Percentiles rank a stretch among this genome's conserved stretches.
Conservation (phyloP, 2,329 filamentous ascomycete genomes). For the Penicillium brevicompactum region DNA sequence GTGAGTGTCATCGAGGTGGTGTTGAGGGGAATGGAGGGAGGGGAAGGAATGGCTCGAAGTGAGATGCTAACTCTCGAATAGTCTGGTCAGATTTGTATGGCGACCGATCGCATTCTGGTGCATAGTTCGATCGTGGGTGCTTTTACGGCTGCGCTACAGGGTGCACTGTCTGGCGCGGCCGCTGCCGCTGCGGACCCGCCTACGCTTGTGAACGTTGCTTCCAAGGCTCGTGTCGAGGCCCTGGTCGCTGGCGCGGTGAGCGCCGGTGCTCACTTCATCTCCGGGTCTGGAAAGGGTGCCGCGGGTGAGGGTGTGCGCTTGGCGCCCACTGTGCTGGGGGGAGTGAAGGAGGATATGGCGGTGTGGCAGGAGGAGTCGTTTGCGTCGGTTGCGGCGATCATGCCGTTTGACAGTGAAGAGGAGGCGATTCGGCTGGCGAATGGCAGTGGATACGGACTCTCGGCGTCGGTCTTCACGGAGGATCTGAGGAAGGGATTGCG, state of each 20-base stretch:
- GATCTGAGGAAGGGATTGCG: conserved; percentile 61
- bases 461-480: conserved; percentile 70
- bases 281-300: conserved; percentile 21
- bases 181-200: conserved; percentile 32
- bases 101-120: conserved; percentile 72
- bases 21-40: not conserved
- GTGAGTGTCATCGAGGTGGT: conserved; percentile 17
- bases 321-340: conserved; percentile 66
- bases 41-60: not conserved
- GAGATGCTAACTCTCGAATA: conserved; percentile 10
- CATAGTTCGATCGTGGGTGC: conserved; percentile 54
- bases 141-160: conserved; percentile 55
- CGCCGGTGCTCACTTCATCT: conserved; percentile 34
- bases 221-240: conserved; percentile 45
- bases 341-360: conserved; percentile 69
- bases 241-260: conserved; percentile 33
- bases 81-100: conserved; percentile 80
- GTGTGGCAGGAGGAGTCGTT: conserved; percentile 75
- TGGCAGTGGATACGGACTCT: conserved; percentile 75
- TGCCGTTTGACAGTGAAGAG: conserved; percentile 61
- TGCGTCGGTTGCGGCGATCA: conserved; percentile 69
- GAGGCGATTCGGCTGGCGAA: conserved; percentile 74
- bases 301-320: conserved; percentile 44
- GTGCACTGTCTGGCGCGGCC: conserved; percentile 39
- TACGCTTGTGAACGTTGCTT: conserved; percentile 47